Percentiles rank a stretch among this genome's conserved stretches.
Conservation (phyloP, 2,329 filamentous ascomycete genomes). For the Fusarium heterosporum region DNA sequence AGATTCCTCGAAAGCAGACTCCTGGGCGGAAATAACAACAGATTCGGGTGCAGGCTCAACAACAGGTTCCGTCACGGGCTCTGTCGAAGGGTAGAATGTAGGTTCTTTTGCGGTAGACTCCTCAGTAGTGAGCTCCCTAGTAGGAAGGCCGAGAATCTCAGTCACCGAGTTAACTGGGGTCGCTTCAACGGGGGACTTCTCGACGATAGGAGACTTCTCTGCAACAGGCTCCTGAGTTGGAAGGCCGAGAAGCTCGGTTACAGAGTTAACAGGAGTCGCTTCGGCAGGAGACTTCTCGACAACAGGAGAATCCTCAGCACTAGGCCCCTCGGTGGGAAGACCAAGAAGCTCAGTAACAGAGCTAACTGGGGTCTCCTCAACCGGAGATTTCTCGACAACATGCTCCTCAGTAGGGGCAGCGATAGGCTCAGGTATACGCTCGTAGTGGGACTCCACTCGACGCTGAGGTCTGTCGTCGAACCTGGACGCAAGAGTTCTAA, state of each 20-base stretch:
- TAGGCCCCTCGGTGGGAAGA: background rate
- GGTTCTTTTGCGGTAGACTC: no score
- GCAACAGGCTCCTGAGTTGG: background rate
- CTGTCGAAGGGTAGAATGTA: no score
- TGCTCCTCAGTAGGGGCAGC: background rate
- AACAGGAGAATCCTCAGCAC: background rate
- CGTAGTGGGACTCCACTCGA: background rate
- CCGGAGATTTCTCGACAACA: background rate
- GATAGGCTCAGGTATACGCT: background rate
- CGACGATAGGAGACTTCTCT: background rate
- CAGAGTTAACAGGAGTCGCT: background rate
- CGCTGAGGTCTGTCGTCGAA: conserved; percentile 4
- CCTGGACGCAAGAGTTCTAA: background rate
- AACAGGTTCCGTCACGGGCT: no score
- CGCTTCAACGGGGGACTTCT: no score
- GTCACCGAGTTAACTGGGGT: no score
- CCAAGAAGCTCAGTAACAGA: background rate
- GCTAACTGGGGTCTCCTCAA: background rate
- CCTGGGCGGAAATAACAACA: background rate
- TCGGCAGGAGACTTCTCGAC: background rate
- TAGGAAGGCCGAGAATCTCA: no score
- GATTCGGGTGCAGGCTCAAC: background rate
- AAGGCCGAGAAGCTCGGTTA: background rate
- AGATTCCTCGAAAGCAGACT: no score
- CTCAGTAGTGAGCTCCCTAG: no score